These are phyloP conservation scores for Potentilla sterilis DNA, from an alignment of 306 rosid genomes.

Conservation along the genomic window DNA sequence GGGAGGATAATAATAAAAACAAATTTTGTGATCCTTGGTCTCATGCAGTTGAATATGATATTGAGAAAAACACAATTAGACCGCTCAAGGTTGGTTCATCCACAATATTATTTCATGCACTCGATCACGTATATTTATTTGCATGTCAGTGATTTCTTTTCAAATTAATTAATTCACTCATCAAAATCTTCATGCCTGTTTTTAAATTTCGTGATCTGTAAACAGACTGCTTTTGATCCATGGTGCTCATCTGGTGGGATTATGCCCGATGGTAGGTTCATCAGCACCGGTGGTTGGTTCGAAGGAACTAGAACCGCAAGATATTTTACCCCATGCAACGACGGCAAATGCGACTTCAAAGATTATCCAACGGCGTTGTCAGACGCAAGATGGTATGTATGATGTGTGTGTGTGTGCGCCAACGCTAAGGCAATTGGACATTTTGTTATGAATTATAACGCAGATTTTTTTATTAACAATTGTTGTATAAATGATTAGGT, in stretches of 20 bases:
- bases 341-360: constrained; percentile 44
- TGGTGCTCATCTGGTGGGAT: constrained; percentile 98
- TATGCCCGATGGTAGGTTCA: constrained; percentile 50
- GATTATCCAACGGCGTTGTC: constrained; percentile 38
- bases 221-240: constrained; percentile 55
- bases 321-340: constrained; percentile 37
- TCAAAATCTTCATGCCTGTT: neutral
- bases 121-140: neutral
- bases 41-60: constrained; percentile 62
- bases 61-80: constrained; percentile 43
- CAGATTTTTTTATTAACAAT: neutral
- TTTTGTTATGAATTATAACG: neutral
- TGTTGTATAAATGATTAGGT: constrained; percentile 32
- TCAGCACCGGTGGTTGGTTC: constrained; percentile 66
- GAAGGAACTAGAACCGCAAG: constrained; percentile 50
- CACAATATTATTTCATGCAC: neutral
- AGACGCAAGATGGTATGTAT: constrained; percentile 55
- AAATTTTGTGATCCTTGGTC: constrained; percentile 53
- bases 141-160: no score
- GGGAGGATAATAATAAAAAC: neutral
- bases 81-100: constrained; percentile 57
- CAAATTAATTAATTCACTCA: no score
- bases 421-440: neutral
- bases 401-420: no score
- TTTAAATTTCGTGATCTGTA: neutral